These are phyloP conservation scores for Trichocladium antarcticum DNA, from an alignment of 495 filamentous ascomycete species.

Conservation along the genomic window DNA sequence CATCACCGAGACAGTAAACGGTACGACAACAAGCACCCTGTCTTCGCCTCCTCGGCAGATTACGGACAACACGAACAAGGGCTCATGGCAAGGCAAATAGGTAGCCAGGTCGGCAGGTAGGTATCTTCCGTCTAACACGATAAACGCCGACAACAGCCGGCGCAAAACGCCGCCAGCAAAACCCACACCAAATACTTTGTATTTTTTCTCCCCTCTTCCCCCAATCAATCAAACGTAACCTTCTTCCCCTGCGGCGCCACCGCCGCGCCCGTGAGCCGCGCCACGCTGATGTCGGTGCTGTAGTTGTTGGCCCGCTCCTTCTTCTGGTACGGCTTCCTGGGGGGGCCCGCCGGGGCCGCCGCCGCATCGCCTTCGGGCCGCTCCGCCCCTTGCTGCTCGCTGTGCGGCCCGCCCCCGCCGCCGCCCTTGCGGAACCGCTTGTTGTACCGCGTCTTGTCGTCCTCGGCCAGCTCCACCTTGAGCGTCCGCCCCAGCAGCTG, in stretches of 20 bases:
- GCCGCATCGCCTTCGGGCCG: not conserved
- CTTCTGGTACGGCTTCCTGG: conserved; percentile 5
- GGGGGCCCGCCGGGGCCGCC: conserved; percentile 10
- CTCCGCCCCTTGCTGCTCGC: too few relatives aligned
- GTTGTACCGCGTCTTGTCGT: conserved; percentile 72
- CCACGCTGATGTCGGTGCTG: conserved; percentile 29
- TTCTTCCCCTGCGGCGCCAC: conserved; percentile 75
- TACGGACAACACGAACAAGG: not conserved
- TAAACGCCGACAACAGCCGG: too few relatives aligned
- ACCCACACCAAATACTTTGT: too few relatives aligned
- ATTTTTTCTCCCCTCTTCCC: too few relatives aligned
- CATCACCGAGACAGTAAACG: too few relatives aligned
- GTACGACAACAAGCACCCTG: too few relatives aligned
- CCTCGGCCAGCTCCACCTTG: conserved; percentile 88
- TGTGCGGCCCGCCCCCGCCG: not conserved
- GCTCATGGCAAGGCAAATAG: too few relatives aligned
- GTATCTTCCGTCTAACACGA: not conserved
- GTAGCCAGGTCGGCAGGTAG: too few relatives aligned
- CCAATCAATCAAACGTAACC: conserved; percentile 58
- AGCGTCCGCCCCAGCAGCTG: conserved; percentile 63
- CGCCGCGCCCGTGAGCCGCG: conserved; percentile 60
- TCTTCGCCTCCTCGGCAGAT: not conserved
- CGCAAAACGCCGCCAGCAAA: too few relatives aligned
- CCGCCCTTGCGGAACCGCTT: conserved; percentile 70
- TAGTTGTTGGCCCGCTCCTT: conserved; percentile 26